phyloP scores from a whole-genome alignment of 2,329 filamentous ascomycete species.

The Colletotrichum sublineola region DNA sequence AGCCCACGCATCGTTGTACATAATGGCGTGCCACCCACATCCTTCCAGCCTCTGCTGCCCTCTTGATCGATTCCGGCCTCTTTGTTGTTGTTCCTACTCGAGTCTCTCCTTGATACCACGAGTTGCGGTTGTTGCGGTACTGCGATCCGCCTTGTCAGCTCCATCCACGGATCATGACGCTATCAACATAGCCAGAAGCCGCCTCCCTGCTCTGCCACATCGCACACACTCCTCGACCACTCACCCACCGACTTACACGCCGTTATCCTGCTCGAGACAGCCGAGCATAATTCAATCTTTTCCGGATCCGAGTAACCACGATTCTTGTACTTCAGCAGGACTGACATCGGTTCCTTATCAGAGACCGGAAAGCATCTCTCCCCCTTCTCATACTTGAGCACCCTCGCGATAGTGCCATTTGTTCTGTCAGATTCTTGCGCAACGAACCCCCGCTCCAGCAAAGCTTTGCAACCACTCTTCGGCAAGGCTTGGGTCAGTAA shows the following conservation, averaged over 20 bases:
- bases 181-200: constrained; percentile 30
- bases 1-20: constrained; percentile 37
- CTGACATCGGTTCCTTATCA: constrained; percentile 20
- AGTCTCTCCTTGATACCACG: constrained; percentile 42
- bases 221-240: constrained; percentile 17
- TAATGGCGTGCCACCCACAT: constrained; percentile 41
- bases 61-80: constrained; percentile 28
- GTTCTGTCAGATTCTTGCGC: not conserved
- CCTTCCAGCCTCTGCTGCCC: constrained; percentile 13
- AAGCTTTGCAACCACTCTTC: not conserved
- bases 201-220: constrained; percentile 3
- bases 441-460: not conserved
- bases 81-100: constrained; percentile 36
- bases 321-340: constrained; percentile 34
- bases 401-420: not conserved
- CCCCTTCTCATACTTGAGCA: not conserved
- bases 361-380: constrained; percentile 6
- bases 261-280: not conserved
- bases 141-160: constrained; percentile 14
- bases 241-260: constrained; percentile 30
- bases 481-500: not conserved
- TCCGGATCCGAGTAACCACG: constrained; percentile 3
- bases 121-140: constrained; percentile 26
- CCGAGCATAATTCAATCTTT: not conserved
- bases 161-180: constrained; percentile 32